Evolutionary conservation across 75 land plant genomes (phyloP), one percentile per base, ranked within the genome.

Genomic region (Picea glauca): DNA sequence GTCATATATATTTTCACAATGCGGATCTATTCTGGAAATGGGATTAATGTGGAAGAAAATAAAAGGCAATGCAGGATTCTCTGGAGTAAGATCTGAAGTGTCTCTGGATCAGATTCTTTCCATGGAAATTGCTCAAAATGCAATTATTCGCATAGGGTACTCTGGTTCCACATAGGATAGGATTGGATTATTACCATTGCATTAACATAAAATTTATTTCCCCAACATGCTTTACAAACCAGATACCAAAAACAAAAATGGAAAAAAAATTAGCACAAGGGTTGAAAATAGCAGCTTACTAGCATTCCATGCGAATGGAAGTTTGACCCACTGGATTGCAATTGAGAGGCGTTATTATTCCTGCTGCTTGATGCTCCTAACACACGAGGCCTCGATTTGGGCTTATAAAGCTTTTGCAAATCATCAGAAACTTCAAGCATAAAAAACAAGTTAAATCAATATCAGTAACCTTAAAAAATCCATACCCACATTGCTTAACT

Each of bases 301-400:
- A 75, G 76, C 58, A 58, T 75, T 54, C 76, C 76, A 75, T 75
- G 76, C 18, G 76, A 75, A 57, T 75, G 76, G 56, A 57, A 58
- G 59, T 75, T 75, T 58, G 76, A 75, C 56, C 76, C 59, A 7
- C 32, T 13, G 35, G 76, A 75, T 31, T 75, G 76, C 35, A 75
- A 75, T 75, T 75, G 76, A 31, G 76, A 46, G 1, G 35, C 20
- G 50, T 75, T 20, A 57, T 75, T 46, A 75, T 56, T 56, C 60
- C 59, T 57, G 5, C 76, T 30, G 38, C 60, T 75, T 54, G 76
- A 75, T 26, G 56, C 76, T 58, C 76, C 76, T 56, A 75, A 56
- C 15, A 75, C 35, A 54, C 76, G 58, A 57, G 76, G 56, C 76
- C 76, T 75, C 9, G 58, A 58, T 17, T 58, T 75, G 60, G 76